Evolutionary conservation across 495 filamentous ascomycete species (phyloP), one percentile per base, ranked within the genome.

Genomic region (Hyphodiscus hymeniophilus): DNA sequence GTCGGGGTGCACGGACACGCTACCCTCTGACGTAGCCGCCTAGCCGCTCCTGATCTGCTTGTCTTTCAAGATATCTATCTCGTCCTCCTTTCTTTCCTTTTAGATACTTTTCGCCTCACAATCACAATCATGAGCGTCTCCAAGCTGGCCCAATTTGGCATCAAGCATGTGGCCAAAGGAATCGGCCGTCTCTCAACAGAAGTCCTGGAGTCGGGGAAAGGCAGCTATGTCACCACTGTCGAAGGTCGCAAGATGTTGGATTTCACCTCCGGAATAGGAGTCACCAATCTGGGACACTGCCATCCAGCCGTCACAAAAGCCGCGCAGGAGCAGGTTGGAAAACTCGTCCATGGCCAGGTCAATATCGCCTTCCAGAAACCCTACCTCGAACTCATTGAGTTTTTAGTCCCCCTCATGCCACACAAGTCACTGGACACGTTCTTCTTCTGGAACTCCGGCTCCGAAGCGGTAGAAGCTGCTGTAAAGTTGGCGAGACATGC

Each of bases 391-490:
- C 58, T 74, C 8, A 67, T 63, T 28, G 58, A 60, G 3, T 52
- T 48, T 20, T 34, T 75, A 36, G 58, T 73, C 21, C 59, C 63
- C 7, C 61, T 62, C 23, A 68, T 76, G 0, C 67, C 63, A 13
- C 55, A 60, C 21, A 64, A 66, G 7, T 38, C 57, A 12, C 67
- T 73, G 61, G 44, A 63, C 16, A 62, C 61, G 11, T 71, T 69
- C 13, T 70, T 68, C 52, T 65, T 77, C 20, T 64, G 70, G 48
- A 69, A 67, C 57, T 84, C 79, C 1, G 84, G 83, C 80, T 80
- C 75, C 21, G 81, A 85, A 61, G 78, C 79, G 2, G 70, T 81
- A 26, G 81, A 85, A 52, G 74, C 79, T 16, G 74, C 77, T 0
- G 55, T 85, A 35, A 85, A 85, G 49, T 63, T 81, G 38, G 76